These are phyloP conservation scores for Orbilia oligospora DNA, from an alignment of 2,329 filamentous ascomycete genomes.

Conservation along the genomic window DNA sequence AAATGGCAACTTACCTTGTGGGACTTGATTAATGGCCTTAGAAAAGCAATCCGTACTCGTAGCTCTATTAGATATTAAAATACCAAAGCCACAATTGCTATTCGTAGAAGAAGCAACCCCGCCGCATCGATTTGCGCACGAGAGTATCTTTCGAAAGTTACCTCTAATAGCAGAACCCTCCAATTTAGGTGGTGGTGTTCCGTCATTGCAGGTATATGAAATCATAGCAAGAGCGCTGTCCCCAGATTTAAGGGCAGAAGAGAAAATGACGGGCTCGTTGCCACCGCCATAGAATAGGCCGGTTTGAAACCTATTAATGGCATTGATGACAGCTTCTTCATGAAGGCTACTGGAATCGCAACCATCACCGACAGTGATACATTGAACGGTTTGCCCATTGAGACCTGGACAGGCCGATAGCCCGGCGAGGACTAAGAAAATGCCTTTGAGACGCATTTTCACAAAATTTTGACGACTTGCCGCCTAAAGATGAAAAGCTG, in stretches of 20 bases:
- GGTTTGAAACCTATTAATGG: slow-evolving; percentile 33
- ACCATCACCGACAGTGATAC: slow-evolving; percentile 28
- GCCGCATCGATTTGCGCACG: slow-evolving; percentile 32
- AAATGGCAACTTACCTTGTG: slow-evolving; percentile 14
- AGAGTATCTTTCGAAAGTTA: slow-evolving; percentile 34
- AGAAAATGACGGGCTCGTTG: slow-evolving; percentile 29
- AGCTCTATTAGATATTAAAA: slow-evolving; percentile 28
- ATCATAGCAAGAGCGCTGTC: slow-evolving; percentile 25
- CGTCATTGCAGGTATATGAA: slow-evolving; percentile 27
- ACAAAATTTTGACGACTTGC: neutral
- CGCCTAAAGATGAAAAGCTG: slow-evolving; percentile 4
- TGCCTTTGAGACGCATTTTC: slow-evolving; percentile 26
- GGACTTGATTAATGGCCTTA: slow-evolving; percentile 22
- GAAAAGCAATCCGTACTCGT: slow-evolving; percentile 24
- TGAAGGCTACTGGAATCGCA: slow-evolving; percentile 22
- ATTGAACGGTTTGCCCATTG: slow-evolving; percentile 45
- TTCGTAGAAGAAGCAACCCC: slow-evolving; percentile 27
- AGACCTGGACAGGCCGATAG: slow-evolving; percentile 25
- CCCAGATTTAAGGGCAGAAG: slow-evolving; percentile 1
- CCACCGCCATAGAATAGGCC: slow-evolving; percentile 39
- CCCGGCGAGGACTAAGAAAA: slow-evolving; percentile 13
- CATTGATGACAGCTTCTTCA: slow-evolving; percentile 15
- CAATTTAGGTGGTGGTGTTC: slow-evolving; percentile 26
- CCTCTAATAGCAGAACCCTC: slow-evolving; percentile 31
- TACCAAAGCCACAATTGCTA: slow-evolving; percentile 44